Evolutionary conservation across 2,329 filamentous ascomycete genomes (phyloP), one percentile per base, ranked within the genome.

Genomic region (Colletotrichum gigasporum): DNA sequence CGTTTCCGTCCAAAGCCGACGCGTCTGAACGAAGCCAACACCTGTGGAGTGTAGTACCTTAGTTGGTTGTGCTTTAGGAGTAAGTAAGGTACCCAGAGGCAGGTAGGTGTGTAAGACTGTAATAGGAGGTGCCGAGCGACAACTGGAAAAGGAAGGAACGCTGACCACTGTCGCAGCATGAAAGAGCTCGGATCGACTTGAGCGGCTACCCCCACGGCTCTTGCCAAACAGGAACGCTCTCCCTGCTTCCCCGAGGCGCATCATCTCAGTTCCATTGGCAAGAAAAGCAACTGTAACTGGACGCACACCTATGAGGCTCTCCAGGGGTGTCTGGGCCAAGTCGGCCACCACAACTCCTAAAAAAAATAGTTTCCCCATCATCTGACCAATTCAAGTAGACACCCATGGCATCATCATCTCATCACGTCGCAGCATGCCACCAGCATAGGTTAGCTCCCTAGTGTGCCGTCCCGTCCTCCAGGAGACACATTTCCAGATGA

Each of bases 351-450:
- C 32, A 48, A 28, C 18, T 56, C 24, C 42, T 20, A 12, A 39
- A 35, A 48, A 47, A 61, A 48, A 34, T 7, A n/a, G n/a, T 30
- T 28, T 41, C 34, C 9, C 32, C 14, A 9, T 64, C 61, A 54
- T 61, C 55, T 64, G 56, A 61, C 48, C 61, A 28, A 52, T 39
- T 34, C 37, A 53, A 61, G 48, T 16, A 64, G 61, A 61, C 61
- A 64, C 61, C 56, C 45, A 32, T 57, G 44, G 18, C 26, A 26
- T 28, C 26, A n/a, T 22, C n/a, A 28, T 41, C 32, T 41, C 24
- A 14, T 18, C 26, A 42, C 16, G 16, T 45, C 50, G 41, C 16
- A 44, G 24, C 37, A 52, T 51, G 10, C 53, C n/a, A 44, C 26
- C 28, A 18, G 10, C n/a, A 30, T 37, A 59, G 32, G 37, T 41